phyloP scores from a whole-genome alignment of 441 rosid genomes.

The Bruguiera hainesii region DNA sequence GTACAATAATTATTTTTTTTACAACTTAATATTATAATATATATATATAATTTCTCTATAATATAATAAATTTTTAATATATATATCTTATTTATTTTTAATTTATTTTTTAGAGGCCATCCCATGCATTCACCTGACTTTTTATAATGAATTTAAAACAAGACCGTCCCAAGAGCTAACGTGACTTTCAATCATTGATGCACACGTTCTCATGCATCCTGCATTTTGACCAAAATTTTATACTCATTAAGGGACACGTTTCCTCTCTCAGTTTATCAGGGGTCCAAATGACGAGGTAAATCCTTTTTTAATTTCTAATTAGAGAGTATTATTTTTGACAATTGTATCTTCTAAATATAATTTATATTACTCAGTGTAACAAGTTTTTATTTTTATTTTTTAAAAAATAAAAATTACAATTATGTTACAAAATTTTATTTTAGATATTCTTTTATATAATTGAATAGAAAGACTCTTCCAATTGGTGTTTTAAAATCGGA shows the following conservation, averaged over 20 bases:
- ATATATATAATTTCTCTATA: no score
- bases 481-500: background rate
- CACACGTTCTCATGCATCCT: slow-evolving; percentile 15
- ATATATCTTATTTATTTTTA: no score
- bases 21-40: no score
- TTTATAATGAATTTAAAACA: no score
- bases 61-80: no score
- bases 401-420: background rate
- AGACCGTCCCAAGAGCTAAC: background rate
- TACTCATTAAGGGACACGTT: background rate
- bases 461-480: background rate
- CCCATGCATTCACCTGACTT: no score
- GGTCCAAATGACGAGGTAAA: slow-evolving; percentile 3
- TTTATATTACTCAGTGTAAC: background rate
- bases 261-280: background rate
- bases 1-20: no score
- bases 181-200: slow-evolving; percentile 17
- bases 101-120: no score
- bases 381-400: background rate
- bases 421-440: no score
- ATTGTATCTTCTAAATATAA: background rate
- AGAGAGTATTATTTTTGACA: slow-evolving; percentile 1
- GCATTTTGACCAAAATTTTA: background rate
- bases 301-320: background rate
- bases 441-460: no score